Evolutionary conservation across 805 yeast genomes (phyloP).

Genomic region (Candida succiphila): DNA sequence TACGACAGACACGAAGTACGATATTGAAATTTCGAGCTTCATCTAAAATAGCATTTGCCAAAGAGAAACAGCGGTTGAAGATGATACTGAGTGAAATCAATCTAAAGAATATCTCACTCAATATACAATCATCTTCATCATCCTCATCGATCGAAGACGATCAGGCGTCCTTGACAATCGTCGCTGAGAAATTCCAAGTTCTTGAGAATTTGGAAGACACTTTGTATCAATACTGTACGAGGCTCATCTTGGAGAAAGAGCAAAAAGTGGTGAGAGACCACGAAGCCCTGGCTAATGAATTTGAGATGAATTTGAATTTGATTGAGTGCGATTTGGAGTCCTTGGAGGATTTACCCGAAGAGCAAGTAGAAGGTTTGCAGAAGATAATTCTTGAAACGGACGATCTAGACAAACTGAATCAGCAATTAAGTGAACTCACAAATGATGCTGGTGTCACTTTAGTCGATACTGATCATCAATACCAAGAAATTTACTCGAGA

Average conservation of each 20-base stretch:
- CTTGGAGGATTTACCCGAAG: slow-evolving; percentile 24
- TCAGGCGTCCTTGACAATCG: background rate
- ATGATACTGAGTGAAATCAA: slow-evolving; percentile 10
- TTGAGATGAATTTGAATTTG: slow-evolving; percentile 9
- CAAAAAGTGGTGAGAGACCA: slow-evolving; percentile 16
- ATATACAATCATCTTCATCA: slow-evolving; percentile 9
- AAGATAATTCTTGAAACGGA: slow-evolving; percentile 19
- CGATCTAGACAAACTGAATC: background rate
- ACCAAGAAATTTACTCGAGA: slow-evolving; percentile 28
- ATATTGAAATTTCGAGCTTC: slow-evolving; percentile 4
- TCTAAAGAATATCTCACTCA: slow-evolving; percentile 10
- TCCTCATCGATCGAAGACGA: no score
- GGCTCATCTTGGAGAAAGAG: slow-evolving; percentile 21
- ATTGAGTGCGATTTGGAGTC: slow-evolving; percentile 8
- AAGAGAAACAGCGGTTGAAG: slow-evolving; percentile 7
- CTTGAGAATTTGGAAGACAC: slow-evolving; percentile 15
- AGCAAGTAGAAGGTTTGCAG: slow-evolving; percentile 25
- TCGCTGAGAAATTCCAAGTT: slow-evolving; percentile 1
- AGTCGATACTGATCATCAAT: slow-evolving; percentile 6
- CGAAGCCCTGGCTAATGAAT: slow-evolving; percentile 11
- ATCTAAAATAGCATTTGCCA: slow-evolving; percentile 6
- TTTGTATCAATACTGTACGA: slow-evolving; percentile 20
- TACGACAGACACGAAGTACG: background rate
- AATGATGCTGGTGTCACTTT: background rate
- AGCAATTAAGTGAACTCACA: background rate